Conservation (phyloP, 805 yeast species). For the Kazachstania martiniae region DNA sequence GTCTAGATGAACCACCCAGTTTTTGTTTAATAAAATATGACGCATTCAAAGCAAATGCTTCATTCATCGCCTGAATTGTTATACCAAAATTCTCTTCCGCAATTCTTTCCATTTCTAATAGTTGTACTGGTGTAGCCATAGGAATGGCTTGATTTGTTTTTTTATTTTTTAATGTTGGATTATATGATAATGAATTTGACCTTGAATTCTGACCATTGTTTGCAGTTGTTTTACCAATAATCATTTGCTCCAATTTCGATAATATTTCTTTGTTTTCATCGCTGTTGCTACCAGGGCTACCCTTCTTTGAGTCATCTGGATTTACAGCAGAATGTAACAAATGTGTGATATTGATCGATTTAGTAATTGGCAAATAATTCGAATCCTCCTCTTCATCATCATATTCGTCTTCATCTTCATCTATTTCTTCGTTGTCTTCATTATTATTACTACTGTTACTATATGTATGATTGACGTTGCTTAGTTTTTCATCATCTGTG, state of each 20-base stretch:
- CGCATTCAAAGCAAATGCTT: constrained; percentile 59
- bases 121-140: constrained; percentile 65
- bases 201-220: no score
- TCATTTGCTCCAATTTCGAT: constrained; percentile 15
- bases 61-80: constrained; percentile 38
- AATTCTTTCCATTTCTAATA: constrained; percentile 62
- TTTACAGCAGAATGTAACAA: constrained; percentile 21
- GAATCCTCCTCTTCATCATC: constrained; percentile 12
- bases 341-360: constrained; percentile 29
- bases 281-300: neutral
- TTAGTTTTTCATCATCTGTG: constrained; percentile 3
- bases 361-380: constrained; percentile 24
- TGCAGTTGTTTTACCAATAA: constrained; percentile 13
- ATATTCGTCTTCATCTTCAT: constrained; percentile 14
- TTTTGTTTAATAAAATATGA: constrained; percentile 47
- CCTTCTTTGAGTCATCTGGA: neutral
- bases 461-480: neutral
- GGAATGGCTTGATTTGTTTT: constrained; percentile 32
- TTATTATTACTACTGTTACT: constrained; percentile 3
- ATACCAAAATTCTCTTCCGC: constrained; percentile 44
- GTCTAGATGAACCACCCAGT: constrained; percentile 57
- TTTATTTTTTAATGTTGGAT: constrained; percentile 8
- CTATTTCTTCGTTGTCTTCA: constrained; percentile 6
- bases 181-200: constrained; percentile 8
- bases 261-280: constrained; percentile 4